A percentile compares a stretch with the other conserved stretches of the same genome.
These are phyloP conservation scores for Neoarthrinium moseri DNA, from an alignment of 2,329 filamentous ascomycete genomes.

Conservation along the genomic window DNA sequence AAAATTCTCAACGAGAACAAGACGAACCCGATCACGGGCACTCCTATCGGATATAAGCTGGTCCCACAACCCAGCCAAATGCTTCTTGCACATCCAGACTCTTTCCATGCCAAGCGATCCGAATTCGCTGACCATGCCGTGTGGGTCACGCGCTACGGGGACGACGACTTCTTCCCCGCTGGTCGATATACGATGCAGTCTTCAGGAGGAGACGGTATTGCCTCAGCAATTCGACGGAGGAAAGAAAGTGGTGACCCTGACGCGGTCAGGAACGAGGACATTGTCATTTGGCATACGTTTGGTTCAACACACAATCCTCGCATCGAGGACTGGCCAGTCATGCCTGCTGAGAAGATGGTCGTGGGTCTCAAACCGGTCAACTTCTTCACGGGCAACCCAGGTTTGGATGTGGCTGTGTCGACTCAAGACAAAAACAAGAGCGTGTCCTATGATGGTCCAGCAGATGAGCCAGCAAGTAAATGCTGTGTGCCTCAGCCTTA, in stretches of 20 bases:
- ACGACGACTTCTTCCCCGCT: conserved; percentile 26
- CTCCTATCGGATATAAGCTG: conserved; percentile 35
- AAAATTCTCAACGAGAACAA: conserved; percentile 32
- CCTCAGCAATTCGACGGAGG: not conserved
- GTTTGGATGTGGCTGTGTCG: not conserved
- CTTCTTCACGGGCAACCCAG: conserved; percentile 27
- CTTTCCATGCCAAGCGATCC: conserved; percentile 21
- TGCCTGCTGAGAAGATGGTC: conserved; percentile 55
- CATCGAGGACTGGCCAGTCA: conserved; percentile 57
- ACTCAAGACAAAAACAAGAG: not conserved
- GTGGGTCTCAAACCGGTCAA: conserved; percentile 48
- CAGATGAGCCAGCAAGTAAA: too few species aligned
- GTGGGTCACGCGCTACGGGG: conserved; percentile 26
- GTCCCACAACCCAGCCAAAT: conserved; percentile 33
- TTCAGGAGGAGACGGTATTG: not conserved
- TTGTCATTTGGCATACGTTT: conserved; percentile 12
- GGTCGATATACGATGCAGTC: conserved; percentile 26
- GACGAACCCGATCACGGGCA: conserved; percentile 30
- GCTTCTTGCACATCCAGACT: conserved; percentile 23
- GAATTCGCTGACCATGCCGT: conserved; percentile 25
- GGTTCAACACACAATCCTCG: conserved; percentile 54
- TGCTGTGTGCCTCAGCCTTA: too few species aligned
- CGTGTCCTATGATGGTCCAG: too few species aligned
- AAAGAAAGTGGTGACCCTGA: too few species aligned
- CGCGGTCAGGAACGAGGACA: not conserved